These are phyloP conservation scores for Prunus davidiana DNA, from an alignment of 306 rosid species.

Conservation along the genomic window DNA sequence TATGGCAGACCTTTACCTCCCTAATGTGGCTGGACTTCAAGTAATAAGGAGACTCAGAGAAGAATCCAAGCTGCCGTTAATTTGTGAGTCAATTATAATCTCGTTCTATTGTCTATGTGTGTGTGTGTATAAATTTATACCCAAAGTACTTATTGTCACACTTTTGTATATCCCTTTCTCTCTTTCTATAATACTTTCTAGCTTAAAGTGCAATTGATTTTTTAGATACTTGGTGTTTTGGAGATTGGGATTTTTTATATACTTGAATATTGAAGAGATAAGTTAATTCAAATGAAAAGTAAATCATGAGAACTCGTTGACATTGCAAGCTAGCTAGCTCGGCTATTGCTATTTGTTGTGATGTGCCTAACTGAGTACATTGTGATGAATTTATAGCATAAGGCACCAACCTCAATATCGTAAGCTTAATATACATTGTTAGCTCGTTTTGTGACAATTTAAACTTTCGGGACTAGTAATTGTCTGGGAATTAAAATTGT, in stretches of 20 bases:
- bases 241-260: background rate
- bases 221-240: background rate
- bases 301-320: too few species aligned
- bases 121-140: background rate
- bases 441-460: too few species aligned
- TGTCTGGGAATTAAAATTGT: too few species aligned
- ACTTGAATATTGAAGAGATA: too few species aligned
- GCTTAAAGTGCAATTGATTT: background rate
- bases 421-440: too few species aligned
- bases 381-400: too few species aligned
- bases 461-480: too few species aligned
- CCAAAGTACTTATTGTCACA: background rate
- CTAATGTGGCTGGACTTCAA: conserved; percentile 14
- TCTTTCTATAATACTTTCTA: background rate
- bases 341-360: too few species aligned
- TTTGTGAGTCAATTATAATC: conserved; percentile 9
- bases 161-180: background rate
- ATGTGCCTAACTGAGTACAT: too few species aligned
- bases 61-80: conserved; percentile 15
- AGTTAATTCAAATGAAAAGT: too few species aligned
- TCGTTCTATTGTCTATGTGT: background rate
- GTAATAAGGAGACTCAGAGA: background rate
- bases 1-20: conserved; percentile 15
- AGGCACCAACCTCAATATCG: too few species aligned
- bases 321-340: too few species aligned